Evolutionary conservation across 2,329 filamentous ascomycete genomes (phyloP), one percentile per base, ranked within the genome.

Genomic region (Neofusicoccum parvum): DNA sequence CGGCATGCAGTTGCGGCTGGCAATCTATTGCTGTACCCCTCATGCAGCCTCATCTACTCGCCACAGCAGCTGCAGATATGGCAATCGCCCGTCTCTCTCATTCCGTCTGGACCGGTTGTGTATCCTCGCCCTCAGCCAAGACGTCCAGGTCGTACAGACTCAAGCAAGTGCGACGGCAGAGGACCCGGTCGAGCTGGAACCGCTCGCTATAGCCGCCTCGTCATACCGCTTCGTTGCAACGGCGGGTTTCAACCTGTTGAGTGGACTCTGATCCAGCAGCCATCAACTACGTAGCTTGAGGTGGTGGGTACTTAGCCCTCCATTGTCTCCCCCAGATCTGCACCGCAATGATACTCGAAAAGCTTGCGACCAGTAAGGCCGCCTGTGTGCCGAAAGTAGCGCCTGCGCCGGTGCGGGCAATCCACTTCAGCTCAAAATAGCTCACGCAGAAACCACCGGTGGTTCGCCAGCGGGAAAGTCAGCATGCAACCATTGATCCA

Each of bases 401-500:
- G 0, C 68, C 75, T 17, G 71, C 72, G 1, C 76, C 75, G 49
- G 62, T 72, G 49, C 69, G 71, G 10, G 62, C 62, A 23, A 74
- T 73, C 75, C 75, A 77, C 14, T 72, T 70, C 45, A 72, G 36
- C 63, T 78, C 75, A 65, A 77, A 77, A 62, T 76, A 78, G 6
- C 71, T 71, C 0, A 77, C 75, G 10, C 70, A 67, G 65, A 78
- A 78, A 2, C 75, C 75, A 34, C 72, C 70, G 54, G 71, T 70
- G 6, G 72, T 69, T 70, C 75, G 63, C 60, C 74, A 69, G 17
- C 37, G 14, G 6, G 3, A n/a, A 43, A 56, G 53, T 56, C 12
- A 56, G 53, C 53, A n/a, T 32, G 27, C 37, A 46, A 32, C 36
- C 54, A n/a, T 56, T 34, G 41, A 53, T 5, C 50, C 11, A 41